Evolutionary conservation across 2,329 filamentous ascomycete species (phyloP), one percentile per base, ranked within the genome.

Genomic region (Lizonia empirigonia): DNA sequence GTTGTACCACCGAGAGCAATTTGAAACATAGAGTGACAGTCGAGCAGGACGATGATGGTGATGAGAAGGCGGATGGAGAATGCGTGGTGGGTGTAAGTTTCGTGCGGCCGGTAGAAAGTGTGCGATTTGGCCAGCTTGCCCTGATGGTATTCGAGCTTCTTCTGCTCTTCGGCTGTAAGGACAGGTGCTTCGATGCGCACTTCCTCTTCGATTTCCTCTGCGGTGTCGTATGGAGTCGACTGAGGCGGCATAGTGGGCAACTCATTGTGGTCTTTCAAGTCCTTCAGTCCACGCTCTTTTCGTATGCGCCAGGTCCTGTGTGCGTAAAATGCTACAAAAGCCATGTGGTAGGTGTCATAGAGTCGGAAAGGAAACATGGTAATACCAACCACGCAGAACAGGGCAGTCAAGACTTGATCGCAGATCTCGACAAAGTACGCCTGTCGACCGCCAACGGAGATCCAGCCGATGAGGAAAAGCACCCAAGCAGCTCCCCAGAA

Each of bases 401-500:
- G 60, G 1, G 84, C 84, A 1, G 85, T 85, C 3, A 88, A 73
- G 1, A 82, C 66, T 12, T 84, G 83, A 59, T 88, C 82, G 23
- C 76, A 73, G 10, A 81, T 73, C 55, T 86, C 79, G 20, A 78
- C 74, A 5, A 80, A 76, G 13, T 78, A 93, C 1, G 82, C 75
- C 68, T 93, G 88, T 60, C 82, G 79, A 19, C 83, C 82, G 19
- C 87, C 88, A 15, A 92, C 87, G 58, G 90, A 91, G 64, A 94
- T 90, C 90, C 90, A 95, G 30, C 83, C 89, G 67, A 96, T 96
- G 39, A 95, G 78, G 74, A 93, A 94, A 16, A 95, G 81, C 1
- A 95, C 90, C 90, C 90, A 95, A 0, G 89, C 89, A 15, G 92
- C 79, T 63, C 90, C 90, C 68, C 94, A 95, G 1, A 92, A 80